phyloP scores from a whole-genome alignment of 768 basidiomycete species.

The Boletus edulis region DNA sequence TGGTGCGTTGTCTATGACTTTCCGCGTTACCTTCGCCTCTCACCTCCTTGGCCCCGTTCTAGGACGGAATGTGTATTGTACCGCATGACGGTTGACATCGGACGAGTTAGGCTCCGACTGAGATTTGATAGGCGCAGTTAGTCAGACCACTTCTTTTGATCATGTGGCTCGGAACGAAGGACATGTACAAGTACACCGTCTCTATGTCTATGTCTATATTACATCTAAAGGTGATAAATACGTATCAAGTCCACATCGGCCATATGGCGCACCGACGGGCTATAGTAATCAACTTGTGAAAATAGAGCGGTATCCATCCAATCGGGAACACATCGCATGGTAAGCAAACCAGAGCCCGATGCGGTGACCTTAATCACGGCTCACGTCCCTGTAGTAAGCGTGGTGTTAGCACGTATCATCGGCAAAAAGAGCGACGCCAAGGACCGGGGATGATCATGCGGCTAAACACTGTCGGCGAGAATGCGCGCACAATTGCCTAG shows the following conservation, averaged over 20 bases:
- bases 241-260: neutral
- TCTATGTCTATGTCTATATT: neutral
- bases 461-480: constrained; percentile 6
- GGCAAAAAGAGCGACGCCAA: neutral
- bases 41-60: too few species aligned
- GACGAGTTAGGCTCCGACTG: too few species aligned
- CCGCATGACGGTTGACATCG: too few species aligned
- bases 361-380: constrained; percentile 26
- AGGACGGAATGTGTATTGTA: too few species aligned
- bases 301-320: neutral
- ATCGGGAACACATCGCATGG: neutral
- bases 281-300: neutral
- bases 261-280: neutral
- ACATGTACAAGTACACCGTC: too few species aligned
- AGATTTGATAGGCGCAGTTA: too few species aligned
- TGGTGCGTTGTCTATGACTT: too few species aligned
- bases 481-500: neutral
- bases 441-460: constrained; percentile 8
- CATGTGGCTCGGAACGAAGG: too few species aligned
- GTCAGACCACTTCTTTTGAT: too few species aligned
- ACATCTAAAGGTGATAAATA: neutral
- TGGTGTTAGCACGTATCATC: constrained; percentile 13
- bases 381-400: constrained; percentile 29
- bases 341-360: neutral
- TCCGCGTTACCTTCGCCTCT: too few species aligned